Evolutionary conservation across 768 basidiomycete species (phyloP).

Genomic region (Tulasnella sp.): DNA sequence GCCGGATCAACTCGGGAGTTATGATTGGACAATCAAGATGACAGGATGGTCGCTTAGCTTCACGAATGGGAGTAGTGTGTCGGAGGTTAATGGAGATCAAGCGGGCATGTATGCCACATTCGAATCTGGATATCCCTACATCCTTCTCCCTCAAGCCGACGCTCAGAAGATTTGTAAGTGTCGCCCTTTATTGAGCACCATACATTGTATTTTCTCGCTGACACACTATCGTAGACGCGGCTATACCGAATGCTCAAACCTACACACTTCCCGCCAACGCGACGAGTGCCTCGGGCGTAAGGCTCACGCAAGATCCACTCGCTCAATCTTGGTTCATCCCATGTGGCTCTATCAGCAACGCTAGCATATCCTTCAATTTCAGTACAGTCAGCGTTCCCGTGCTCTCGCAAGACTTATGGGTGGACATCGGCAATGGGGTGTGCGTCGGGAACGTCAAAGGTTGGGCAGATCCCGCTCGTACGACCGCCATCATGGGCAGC

Average conservation of each 20-base stretch:
- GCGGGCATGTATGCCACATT: constrained; percentile 4
- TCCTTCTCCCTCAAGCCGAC: constrained; percentile 1
- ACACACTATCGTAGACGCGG: too few species aligned
- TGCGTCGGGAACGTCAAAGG: constrained; percentile 14
- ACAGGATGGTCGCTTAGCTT: neutral
- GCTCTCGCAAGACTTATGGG: neutral
- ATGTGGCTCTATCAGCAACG: neutral
- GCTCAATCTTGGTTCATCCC: constrained; percentile 1
- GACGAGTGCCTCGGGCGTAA: neutral
- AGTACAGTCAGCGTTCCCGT: neutral
- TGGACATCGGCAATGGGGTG: neutral
- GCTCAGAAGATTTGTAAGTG: constrained; percentile 3
- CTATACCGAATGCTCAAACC: neutral
- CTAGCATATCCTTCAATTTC: neutral
- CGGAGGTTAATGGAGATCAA: neutral
- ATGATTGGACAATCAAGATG: constrained; percentile 4
- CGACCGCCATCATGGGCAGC: constrained; percentile 7
- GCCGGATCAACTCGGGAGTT: neutral
- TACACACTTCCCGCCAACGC: neutral
- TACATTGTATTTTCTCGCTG: too few species aligned
- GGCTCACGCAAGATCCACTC: neutral
- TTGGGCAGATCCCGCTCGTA: constrained; percentile 4
- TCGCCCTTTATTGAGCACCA: too few species aligned
- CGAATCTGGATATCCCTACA: constrained; percentile 11
- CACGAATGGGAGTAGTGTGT: neutral